phyloP scores from a whole-genome alignment of 805 yeast species.

The Lipomyces spencermartinsiae region DNA sequence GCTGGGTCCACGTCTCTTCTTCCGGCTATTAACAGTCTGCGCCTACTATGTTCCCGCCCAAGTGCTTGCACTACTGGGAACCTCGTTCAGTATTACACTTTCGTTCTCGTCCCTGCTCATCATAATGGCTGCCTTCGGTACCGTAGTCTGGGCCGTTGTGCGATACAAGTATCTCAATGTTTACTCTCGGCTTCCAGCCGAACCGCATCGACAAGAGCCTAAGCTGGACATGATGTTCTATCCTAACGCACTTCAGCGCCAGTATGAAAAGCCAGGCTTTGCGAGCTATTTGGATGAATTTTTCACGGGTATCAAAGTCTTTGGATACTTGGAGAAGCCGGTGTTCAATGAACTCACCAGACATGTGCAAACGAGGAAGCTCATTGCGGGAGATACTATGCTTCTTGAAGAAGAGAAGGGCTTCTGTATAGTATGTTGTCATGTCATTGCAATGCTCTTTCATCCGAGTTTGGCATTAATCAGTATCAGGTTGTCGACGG shows the following conservation, averaged over 20 bases:
- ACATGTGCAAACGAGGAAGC: conserved; percentile 85
- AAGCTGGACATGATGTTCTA: conserved; percentile 56
- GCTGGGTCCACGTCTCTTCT: conserved; percentile 18
- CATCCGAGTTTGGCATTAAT: neutral
- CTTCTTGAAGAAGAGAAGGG: conserved; percentile 78
- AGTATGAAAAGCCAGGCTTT: conserved; percentile 53
- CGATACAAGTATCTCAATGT: conserved; percentile 68
- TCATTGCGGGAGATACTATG: conserved; percentile 77
- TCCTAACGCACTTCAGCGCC: conserved; percentile 34
- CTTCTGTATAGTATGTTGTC: conserved; percentile 67
- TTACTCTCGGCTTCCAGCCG: conserved; percentile 63
- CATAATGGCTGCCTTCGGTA: conserved; percentile 43
- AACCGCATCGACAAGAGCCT: conserved; percentile 53
- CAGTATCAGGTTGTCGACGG: conserved; percentile 72
- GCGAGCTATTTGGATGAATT: conserved; percentile 86
- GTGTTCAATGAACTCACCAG: conserved; percentile 93
- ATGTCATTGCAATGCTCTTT: neutral
- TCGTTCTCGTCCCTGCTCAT: conserved; percentile 39
- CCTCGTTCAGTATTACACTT: conserved; percentile 34
- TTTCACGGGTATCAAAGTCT: conserved; percentile 86
- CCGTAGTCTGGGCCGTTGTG: conserved; percentile 55
- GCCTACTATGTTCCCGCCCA: conserved; percentile 25
- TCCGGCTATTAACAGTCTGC: conserved; percentile 8
- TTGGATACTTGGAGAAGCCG: conserved; percentile 88
- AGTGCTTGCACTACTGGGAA: conserved; percentile 24